Evolutionary conservation across 371 early-diverging fungal species (phyloP), one percentile per base, ranked within the genome.

Genomic region (Mortierella sp.): DNA sequence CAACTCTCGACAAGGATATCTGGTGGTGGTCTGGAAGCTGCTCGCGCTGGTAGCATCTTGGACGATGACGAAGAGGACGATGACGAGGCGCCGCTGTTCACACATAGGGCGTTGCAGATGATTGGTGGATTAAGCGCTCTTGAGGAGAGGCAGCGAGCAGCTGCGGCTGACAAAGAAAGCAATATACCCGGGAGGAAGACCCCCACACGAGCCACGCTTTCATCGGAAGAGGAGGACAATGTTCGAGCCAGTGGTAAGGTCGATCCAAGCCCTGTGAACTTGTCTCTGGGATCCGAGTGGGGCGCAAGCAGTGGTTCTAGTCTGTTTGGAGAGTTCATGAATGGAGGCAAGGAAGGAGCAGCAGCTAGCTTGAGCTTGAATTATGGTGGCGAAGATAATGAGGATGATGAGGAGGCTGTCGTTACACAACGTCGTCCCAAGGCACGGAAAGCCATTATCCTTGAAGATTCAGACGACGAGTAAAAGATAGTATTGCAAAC

Each of bases 401-500:
- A 70, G 14, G 77, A 72, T 5, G 76, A 84, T 19, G 75, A 68
- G 8, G 78, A 65, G 2, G 78, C 50, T 9, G 21, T 52, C 28
- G 6, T 74, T 28, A 38, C 71, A 13, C 28, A 45, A 24, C 78
- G 72, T 19, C 73, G 70, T 44, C 77, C 81, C 19, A 80, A 71
- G 60, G 63, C 52, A 21, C 75, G 80, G 47, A 73, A 82, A 3
- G 58, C 79, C 6, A 79, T 84, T 14, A 34, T 84, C 16, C 63
- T 84, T 19, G 79, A 76, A 58, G 79, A 79, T 19, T 81, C 81
- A 16, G 85, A 84, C 11, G 85, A 84, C 3, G 81, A 84, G 55
- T 81, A 73, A 76, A 70, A 24, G 26, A 21, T 24, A 38, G 16
- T 16, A 65, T 38, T 38, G 5, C 1, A 38, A 38, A 38, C 1